Evolutionary conservation across 345 rosid genomes (phyloP).

Genomic region (Lumnitzera littorea): DNA sequence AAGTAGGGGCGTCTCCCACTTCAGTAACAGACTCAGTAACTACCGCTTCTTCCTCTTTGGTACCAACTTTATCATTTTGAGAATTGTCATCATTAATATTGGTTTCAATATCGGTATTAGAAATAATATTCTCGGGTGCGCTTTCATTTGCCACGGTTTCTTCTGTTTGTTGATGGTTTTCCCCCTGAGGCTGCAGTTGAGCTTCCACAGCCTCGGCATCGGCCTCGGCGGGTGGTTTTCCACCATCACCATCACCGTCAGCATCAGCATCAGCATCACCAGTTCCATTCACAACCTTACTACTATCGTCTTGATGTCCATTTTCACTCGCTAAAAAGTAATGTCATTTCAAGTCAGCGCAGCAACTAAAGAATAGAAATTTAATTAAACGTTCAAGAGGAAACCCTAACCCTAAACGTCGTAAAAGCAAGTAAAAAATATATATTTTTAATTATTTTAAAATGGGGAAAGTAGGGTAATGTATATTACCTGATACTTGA

Average conservation of each 20-base stretch:
- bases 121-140: conserved; percentile 11
- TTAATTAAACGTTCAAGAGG: not conserved
- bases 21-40: conserved; percentile 9
- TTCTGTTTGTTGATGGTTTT: not conserved
- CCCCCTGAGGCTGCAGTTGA: conserved; percentile 11
- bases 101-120: conserved; percentile 13
- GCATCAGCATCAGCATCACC: conserved; percentile 13
- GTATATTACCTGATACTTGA: conserved; percentile 35
- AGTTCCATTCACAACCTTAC: conserved; percentile 14
- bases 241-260: conserved; percentile 14
- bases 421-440: not conserved
- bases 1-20: conserved; percentile 11
- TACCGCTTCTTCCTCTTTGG: conserved; percentile 18
- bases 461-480: not conserved
- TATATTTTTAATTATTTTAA: not conserved
- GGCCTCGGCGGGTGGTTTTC: not conserved
- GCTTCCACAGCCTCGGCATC: conserved; percentile 20
- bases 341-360: not conserved
- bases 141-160: conserved; percentile 12
- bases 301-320: conserved; percentile 29
- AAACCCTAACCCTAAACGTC: not conserved
- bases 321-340: conserved; percentile 28
- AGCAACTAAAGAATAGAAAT: not conserved
- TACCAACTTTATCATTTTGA: conserved; percentile 13
- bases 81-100: conserved; percentile 20